Percentiles rank a stretch among this genome's conserved stretches.
phyloP scores from a whole-genome alignment of 1,284 basidiomycete genomes.

The Mycena sp. region DNA sequence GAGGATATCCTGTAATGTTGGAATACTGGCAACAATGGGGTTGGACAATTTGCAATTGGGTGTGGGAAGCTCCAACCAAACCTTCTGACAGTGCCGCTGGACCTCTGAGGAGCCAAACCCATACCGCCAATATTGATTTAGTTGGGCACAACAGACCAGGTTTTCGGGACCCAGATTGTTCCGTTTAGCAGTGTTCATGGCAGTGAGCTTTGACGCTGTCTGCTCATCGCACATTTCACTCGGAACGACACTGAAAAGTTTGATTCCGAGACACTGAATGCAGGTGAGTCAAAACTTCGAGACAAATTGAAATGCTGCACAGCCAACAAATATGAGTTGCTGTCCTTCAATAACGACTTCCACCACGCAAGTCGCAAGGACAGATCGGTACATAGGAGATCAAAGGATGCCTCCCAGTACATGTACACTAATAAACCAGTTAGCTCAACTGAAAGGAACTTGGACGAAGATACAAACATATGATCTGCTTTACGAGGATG shows the following conservation, averaged over 20 bases:
- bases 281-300: neutral
- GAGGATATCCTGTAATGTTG: too few relatives aligned
- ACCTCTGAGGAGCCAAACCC: too few relatives aligned
- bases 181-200: constrained; percentile 6
- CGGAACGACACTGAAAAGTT: constrained; percentile 15
- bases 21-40: too few relatives aligned
- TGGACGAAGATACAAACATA: neutral
- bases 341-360: neutral
- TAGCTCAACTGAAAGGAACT: neutral
- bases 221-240: constrained; percentile 21
- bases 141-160: too few relatives aligned
- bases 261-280: neutral
- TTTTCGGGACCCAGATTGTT: neutral
- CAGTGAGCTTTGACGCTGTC: constrained; percentile 14
- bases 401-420: neutral
- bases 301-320: neutral
- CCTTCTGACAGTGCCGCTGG: too few relatives aligned
- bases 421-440: neutral
- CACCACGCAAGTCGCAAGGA: neutral
- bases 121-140: too few relatives aligned
- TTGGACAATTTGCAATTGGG: too few relatives aligned
- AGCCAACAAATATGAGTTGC: neutral
- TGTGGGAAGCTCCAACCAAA: too few relatives aligned
- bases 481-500: constrained; percentile 1
- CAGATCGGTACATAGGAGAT: neutral